Conservation (phyloP, 2,329 filamentous ascomycete genomes). For the Ascochyta pisi region DNA sequence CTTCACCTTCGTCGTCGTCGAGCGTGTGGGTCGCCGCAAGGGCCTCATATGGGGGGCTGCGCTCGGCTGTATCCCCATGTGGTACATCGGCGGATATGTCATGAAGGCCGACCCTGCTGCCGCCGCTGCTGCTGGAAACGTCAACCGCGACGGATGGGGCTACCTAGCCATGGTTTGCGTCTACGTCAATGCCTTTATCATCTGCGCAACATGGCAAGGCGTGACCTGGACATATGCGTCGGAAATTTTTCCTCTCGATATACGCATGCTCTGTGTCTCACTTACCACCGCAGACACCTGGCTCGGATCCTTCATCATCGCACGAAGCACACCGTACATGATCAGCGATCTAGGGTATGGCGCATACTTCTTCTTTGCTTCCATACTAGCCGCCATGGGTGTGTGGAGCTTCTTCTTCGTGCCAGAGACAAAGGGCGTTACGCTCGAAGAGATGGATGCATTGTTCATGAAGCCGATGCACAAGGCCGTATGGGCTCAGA, state of each 20-base stretch:
- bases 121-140: constrained; percentile 52
- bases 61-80: constrained; percentile 58
- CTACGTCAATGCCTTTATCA: constrained; percentile 63
- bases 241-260: too few species aligned
- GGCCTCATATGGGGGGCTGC: constrained; percentile 58
- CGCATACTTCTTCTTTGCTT: constrained; percentile 50
- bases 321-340: constrained; percentile 49
- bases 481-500: constrained; percentile 41
- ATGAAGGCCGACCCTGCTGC: constrained; percentile 59
- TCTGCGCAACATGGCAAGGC: constrained; percentile 55
- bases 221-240: constrained; percentile 54
- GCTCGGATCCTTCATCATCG: constrained; percentile 51
- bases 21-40: constrained; percentile 50
- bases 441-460: constrained; percentile 42
- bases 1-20: constrained; percentile 50
- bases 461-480: constrained; percentile 40
- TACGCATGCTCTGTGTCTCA: constrained; percentile 51
- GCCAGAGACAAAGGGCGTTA: constrained; percentile 42
- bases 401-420: constrained; percentile 45
- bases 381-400: constrained; percentile 39
- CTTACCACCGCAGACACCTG: constrained; percentile 50
- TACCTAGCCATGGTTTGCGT: constrained; percentile 63
- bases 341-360: constrained; percentile 48
- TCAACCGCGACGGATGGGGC: constrained; percentile 56
- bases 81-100: constrained; percentile 62